Evolutionary conservation across 2,329 filamentous ascomycete species (phyloP).

Genomic region (Metarhizium robertsii): DNA sequence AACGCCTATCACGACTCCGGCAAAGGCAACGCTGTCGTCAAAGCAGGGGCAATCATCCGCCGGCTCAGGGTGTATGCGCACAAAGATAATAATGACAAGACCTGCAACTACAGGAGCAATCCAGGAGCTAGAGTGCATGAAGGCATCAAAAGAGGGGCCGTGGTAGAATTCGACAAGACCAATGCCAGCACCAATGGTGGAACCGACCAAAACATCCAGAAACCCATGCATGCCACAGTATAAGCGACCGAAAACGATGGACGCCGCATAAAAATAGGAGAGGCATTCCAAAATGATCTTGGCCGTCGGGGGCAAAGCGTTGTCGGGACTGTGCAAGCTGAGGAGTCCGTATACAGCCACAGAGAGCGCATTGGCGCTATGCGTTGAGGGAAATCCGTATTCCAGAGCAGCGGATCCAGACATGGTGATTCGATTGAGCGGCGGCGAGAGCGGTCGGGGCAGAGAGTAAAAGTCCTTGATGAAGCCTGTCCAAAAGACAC

Average conservation of each 20-base stretch:
- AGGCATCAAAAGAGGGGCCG: conserved; percentile 56
- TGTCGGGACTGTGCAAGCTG: conserved; percentile 56
- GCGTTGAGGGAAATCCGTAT: conserved; percentile 94
- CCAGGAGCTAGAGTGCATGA: conserved; percentile 57
- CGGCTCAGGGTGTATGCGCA: conserved; percentile 88
- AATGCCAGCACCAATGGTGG: conserved; percentile 61
- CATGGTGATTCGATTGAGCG: conserved; percentile 92
- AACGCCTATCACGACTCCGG: conserved; percentile 78
- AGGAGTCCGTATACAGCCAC: conserved; percentile 80
- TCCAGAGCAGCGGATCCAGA: conserved; percentile 90
- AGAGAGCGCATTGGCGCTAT: conserved; percentile 93
- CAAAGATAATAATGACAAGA: conserved; percentile 60
- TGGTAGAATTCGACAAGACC: conserved; percentile 51
- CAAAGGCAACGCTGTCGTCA: conserved; percentile 90
- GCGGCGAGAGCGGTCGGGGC: conserved; percentile 83
- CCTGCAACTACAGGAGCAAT: conserved; percentile 54
- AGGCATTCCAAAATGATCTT: conserved; percentile 56
- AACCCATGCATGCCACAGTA: conserved; percentile 99
- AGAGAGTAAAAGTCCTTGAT: conserved; percentile 91
- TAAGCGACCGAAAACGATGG: conserved; percentile 81
- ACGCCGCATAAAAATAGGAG: conserved; percentile 77
- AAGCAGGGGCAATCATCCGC: conserved; percentile 96
- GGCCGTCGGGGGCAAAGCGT: conserved; percentile 47
- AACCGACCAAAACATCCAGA: conserved; percentile 78
- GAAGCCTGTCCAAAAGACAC: conserved; percentile 84